Evolutionary conservation across 768 basidiomycete genomes (phyloP).

Genomic region (Punctularia strigosozonata): DNA sequence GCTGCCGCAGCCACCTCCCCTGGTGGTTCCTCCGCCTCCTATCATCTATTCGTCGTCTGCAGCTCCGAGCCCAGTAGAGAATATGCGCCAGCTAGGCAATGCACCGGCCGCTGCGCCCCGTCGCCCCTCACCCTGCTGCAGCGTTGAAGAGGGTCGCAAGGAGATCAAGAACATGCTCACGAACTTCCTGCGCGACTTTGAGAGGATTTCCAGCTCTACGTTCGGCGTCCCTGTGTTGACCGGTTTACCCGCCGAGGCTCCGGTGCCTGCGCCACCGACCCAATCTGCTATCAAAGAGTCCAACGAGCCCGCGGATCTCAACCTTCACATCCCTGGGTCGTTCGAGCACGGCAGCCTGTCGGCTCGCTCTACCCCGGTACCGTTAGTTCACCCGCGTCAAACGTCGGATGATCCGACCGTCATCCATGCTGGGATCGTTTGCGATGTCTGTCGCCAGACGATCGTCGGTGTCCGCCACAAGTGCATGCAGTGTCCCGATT

Average conservation of each 20-base stretch:
- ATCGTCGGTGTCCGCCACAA: slow-evolving; percentile 67
- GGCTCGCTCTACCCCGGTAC: too few relatives aligned
- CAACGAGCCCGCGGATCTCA: too few relatives aligned
- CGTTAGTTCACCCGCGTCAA: too few relatives aligned
- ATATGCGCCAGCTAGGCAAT: background rate
- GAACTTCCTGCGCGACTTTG: slow-evolving; percentile 10
- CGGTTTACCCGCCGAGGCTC: too few relatives aligned
- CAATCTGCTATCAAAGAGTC: too few relatives aligned
- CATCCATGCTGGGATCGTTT: slow-evolving; percentile 46
- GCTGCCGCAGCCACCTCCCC: background rate
- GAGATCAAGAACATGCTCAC: background rate
- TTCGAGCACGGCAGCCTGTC: too few relatives aligned
- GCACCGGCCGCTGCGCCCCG: background rate
- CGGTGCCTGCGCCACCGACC: background rate
- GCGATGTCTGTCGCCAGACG: slow-evolving; percentile 47
- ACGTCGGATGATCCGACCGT: too few relatives aligned
- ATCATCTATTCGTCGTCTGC: background rate
- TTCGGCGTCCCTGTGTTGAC: slow-evolving; percentile 13
- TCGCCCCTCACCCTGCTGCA: too few relatives aligned
- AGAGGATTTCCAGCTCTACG: slow-evolving; percentile 8
- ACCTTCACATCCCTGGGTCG: background rate
- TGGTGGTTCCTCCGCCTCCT: background rate
- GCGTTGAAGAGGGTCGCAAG: too few relatives aligned
- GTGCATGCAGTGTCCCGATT: slow-evolving; percentile 69
- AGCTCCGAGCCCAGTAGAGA: background rate